These are phyloP conservation scores for Rubia peregrina DNA, from an alignment of 305 asterid genomes.

Conservation along the genomic window DNA sequence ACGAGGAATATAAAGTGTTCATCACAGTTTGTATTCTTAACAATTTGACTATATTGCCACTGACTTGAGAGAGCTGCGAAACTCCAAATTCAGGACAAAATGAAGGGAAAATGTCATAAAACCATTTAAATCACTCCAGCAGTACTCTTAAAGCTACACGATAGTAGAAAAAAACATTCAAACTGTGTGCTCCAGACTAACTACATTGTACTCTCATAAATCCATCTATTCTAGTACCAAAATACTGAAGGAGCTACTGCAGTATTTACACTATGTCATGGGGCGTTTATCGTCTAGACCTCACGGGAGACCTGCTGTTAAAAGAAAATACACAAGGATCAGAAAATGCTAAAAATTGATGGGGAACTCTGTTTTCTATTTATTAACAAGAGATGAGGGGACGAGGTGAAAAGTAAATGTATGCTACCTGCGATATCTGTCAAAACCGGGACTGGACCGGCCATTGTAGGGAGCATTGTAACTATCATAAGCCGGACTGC, in stretches of 20 bases:
- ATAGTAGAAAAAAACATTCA: neutral
- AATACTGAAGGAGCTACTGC: slow-evolving; percentile 8
- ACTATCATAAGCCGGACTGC: slow-evolving; percentile 55
- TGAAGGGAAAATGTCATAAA: no score
- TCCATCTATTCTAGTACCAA: neutral
- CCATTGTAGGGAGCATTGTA: neutral
- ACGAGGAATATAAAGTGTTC: no score
- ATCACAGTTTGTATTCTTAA: neutral
- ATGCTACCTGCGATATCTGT: slow-evolving; percentile 50
- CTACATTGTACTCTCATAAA: slow-evolving; percentile 1
- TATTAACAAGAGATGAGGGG: neutral
- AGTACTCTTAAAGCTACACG: neutral
- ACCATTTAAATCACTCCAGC: no score
- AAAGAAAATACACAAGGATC: neutral
- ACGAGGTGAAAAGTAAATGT: no score
- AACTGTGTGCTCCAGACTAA: neutral
- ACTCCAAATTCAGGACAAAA: no score
- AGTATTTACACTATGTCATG: slow-evolving; percentile 29
- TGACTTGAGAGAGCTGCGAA: no score
- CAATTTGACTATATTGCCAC: neutral
- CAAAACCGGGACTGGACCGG: neutral
- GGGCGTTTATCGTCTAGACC: slow-evolving; percentile 33
- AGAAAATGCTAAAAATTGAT: neutral
- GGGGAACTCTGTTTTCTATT: neutral
- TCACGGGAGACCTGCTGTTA: slow-evolving; percentile 55